These are phyloP conservation scores for Aspergillus alliaceus DNA, from an alignment of 2,329 filamentous ascomycete genomes.

Conservation along the genomic window DNA sequence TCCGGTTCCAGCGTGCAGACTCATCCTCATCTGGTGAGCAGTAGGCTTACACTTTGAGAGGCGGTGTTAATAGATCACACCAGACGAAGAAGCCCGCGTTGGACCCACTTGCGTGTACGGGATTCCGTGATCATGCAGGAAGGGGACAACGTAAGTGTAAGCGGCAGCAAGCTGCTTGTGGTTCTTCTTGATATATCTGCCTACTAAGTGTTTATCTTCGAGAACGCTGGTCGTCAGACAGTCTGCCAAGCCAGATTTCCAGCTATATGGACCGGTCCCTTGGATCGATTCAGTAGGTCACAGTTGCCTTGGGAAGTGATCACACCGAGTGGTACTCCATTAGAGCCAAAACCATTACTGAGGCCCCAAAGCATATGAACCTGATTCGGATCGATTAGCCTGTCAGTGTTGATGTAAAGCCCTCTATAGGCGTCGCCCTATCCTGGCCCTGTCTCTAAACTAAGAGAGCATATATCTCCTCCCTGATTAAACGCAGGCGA, in stretches of 20 bases:
- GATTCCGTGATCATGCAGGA: not conserved
- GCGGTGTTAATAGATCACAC: not conserved
- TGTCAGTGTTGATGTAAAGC: slow-evolving; percentile 49
- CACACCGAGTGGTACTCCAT: slow-evolving; percentile 54
- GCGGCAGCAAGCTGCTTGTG: not conserved
- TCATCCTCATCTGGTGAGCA: not conserved
- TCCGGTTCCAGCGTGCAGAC: not conserved
- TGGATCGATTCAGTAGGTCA: not conserved
- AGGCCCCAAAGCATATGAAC: slow-evolving; percentile 54
- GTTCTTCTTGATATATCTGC: not conserved
- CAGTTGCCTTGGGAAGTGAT: not conserved
- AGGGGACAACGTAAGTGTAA: not conserved
- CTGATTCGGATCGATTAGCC: slow-evolving; percentile 49
- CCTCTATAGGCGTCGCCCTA: slow-evolving; percentile 15
- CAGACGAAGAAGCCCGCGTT: not conserved
- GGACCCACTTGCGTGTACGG: not conserved
- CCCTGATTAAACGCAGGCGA: slow-evolving; percentile 55
- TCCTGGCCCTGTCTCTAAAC: slow-evolving; percentile 46
- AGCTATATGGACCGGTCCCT: not conserved
- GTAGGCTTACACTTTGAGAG: not conserved
- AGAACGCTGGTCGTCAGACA: not conserved
- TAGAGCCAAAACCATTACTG: slow-evolving; percentile 57
- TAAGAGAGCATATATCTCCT: slow-evolving; percentile 61
- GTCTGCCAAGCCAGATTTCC: not conserved
- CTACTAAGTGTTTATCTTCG: not conserved